Evolutionary conservation across 2,329 filamentous ascomycete genomes (phyloP), one percentile per base, ranked within the genome.

Genomic region (Colletotrichum noveboracense): DNA sequence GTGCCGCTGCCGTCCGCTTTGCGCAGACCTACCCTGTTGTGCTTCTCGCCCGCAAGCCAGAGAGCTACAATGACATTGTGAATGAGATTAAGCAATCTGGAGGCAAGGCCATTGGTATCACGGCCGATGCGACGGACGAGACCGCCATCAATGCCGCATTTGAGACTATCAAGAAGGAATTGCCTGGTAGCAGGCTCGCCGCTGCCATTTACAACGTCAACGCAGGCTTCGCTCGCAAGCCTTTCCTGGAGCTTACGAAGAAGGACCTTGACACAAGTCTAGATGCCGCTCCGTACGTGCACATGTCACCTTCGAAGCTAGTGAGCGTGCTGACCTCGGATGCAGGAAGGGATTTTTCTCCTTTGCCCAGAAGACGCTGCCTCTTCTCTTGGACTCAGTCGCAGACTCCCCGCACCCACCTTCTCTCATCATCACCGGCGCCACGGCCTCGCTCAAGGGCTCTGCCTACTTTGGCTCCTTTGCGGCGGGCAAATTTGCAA

Each of bases 361-460:
- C 79, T 98, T 98, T 83, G 92, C 94, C 1, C 93, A 96, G 83
- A 88, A 89, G 4, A 87, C 91, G 1, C 85, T 98, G 1, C 95
- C 96, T 0, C 87, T 93, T 2, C 90, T 98, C 2, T 88, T 96
- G 3, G 88, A 92, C 26, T 88, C 92, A 0, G 89, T 92, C 1
- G 83, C 84, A 0, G 85, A 86, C 58, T 84, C 90, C 0, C 87
- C 89, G 36, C 85, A 95, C 80, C 94, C 95, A 6, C 95, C 95
- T 0, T 93, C 94, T 1, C 87, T 98, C 24, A 93, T 98, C 80
- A 94, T 97, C 84, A 98, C 96, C 0, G 96, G 96, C 36, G 95
- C 96, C 0, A 98, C 96, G 0, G 96, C 95, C 0, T 95, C 93
- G 0, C 79, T 96, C 21, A 94, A 93, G 80, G 94, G 94, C 6